Base-by-base conservation (phyloP, 2,329 filamentous ascomycete species). In the Erysiphe pulchra region DNA sequence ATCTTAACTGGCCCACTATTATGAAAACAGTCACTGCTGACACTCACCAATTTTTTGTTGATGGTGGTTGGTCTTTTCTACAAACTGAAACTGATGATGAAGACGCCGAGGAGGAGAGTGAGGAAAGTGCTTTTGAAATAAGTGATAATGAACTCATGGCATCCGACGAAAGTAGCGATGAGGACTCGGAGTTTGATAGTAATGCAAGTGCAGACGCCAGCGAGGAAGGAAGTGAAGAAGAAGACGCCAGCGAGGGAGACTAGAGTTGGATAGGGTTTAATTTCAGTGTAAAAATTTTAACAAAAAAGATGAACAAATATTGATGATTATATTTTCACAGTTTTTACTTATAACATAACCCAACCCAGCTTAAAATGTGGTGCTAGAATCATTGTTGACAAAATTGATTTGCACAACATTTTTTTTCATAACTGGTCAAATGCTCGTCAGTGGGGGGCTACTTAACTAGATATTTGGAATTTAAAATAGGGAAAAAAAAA, bases 21-120 rank as follows among this genome's bases (percentile, higher is more conserved):
- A 98, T 98, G 85, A 98, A 98, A 70, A 98, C 90, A 0, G 86
- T 98, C 24, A 87, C 81, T 17, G 77, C 80, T 33, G 86, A 98
- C 59, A 83, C 90, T 2, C 87, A 98, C 59, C 75, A 80, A 54
- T 98, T 98, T 73, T 98, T 94, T 62, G 74, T 71, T 4, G 87
- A 95, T 51, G 90, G 92, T 31, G 90, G 90, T 41, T 98, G 90
- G 90, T 80, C 75, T 1, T 95, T 98, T 71, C 61, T 98, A 48
- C 77, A 78, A 46, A 78, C 78, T 33, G 87, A 94, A 48, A 85
- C 80, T 0, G 90, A 95, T 56, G 82, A 80, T 13, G 85, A 93
- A 51, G 82, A 72, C 39, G 73, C 66, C 1, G 77, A 75, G 1
- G 77, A 80, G 50, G 82, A 90, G 46, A 81, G 90, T 50, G 81